Evolutionary conservation across 345 rosid genomes (phyloP).

Genomic region (Lepidium sativum): DNA sequence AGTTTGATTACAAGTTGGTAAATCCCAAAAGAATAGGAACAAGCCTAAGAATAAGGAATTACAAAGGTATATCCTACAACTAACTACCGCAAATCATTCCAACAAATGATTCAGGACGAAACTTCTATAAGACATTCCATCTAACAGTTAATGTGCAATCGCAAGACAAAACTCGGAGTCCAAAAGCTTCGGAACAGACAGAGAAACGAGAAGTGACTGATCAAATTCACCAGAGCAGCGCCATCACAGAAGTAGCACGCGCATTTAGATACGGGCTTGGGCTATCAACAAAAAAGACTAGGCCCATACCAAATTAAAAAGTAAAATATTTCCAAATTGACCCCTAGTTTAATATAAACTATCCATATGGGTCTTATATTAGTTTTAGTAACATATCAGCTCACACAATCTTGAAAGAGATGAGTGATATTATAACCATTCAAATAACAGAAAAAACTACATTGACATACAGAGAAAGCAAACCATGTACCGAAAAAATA

Average conservation of each 20-base stretch:
- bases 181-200: not conserved
- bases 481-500: constrained; percentile 7
- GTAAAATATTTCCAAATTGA: not conserved
- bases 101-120: constrained; percentile 1
- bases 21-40: too few relatives aligned
- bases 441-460: constrained; percentile 9
- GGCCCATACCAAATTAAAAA: not conserved
- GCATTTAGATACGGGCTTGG: constrained; percentile 14
- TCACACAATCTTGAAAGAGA: not conserved
- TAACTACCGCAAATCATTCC: too few relatives aligned
- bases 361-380: not conserved
- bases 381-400: too few relatives aligned
- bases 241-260: constrained; percentile 11
- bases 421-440: not conserved
- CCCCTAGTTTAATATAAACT: not conserved
- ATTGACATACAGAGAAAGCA: constrained; percentile 20
- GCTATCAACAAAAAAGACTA: not conserved
- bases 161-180: not conserved
- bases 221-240: not conserved
- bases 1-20: too few relatives aligned
- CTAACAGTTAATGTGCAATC: constrained; percentile 19
- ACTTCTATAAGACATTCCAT: not conserved
- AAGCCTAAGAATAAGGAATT: too few relatives aligned
- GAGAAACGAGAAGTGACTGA: not conserved
- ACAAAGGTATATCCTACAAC: too few relatives aligned